Conservation (phyloP, 2,329 filamentous ascomycete species). For the Aspergillus ibericus region DNA sequence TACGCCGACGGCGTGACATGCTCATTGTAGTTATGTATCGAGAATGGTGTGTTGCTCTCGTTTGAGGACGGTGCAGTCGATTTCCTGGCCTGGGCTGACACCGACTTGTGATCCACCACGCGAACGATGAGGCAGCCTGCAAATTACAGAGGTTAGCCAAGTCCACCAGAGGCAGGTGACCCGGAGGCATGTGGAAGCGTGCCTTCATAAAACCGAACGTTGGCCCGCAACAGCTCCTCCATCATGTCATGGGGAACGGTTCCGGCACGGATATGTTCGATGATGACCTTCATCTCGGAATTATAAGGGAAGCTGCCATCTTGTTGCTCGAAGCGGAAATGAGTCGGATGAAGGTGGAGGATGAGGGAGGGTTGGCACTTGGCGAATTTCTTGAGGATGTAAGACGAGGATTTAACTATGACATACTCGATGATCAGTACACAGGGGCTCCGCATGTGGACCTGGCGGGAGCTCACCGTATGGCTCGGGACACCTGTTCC, state of each 20-base stretch:
- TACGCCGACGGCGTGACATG: conserved; percentile 88
- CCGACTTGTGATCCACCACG: conserved; percentile 81
- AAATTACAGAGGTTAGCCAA: conserved; percentile 12
- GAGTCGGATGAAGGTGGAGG: conserved; percentile 77
- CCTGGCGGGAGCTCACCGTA: conserved; percentile 39
- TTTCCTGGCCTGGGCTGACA: conserved; percentile 59
- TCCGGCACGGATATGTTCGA: conserved; percentile 73
- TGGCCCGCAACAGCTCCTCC: conserved; percentile 68
- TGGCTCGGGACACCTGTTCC: conserved; percentile 45
- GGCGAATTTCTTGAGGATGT: conserved; percentile 80
- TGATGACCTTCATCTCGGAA: conserved; percentile 79
- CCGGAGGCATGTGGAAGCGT: conserved; percentile 11
- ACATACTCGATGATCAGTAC: conserved; percentile 21
- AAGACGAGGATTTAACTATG: conserved; percentile 69
- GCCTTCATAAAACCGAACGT: conserved; percentile 87
- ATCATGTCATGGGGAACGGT: conserved; percentile 90
- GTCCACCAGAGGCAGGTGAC: not conserved
- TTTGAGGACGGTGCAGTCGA: conserved; percentile 56
- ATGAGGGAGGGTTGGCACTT: conserved; percentile 76
- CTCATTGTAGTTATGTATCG: conserved; percentile 88
- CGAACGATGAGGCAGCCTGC: conserved; percentile 83
- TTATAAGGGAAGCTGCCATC: conserved; percentile 90
- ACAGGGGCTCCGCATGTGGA: conserved; percentile 11
- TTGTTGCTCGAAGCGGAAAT: conserved; percentile 92
- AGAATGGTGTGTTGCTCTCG: conserved; percentile 68